These are phyloP conservation scores for Annulohypoxylon truncatum DNA, from an alignment of 2,329 filamentous ascomycete genomes.

Conservation along the genomic window DNA sequence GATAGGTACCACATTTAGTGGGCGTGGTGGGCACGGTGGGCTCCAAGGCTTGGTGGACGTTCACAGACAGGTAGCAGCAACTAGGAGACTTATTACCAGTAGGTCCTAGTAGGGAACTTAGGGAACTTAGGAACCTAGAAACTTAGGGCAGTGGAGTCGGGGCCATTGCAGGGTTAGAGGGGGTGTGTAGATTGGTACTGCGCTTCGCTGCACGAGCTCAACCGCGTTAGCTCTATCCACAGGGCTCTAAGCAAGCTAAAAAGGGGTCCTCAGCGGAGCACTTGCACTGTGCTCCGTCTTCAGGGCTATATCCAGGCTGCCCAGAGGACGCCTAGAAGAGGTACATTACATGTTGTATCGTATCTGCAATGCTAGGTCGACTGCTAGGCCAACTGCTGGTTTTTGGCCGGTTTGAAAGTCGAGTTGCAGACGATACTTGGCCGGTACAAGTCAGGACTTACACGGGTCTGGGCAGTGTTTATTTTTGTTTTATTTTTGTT, in stretches of 20 bases:
- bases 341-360: not conserved
- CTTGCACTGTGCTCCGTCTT: conserved; percentile 11
- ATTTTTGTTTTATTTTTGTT: not conserved
- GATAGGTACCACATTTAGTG: conserved; percentile 28
- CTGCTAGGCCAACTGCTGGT: not conserved
- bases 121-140: not conserved
- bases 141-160: conserved; percentile 6
- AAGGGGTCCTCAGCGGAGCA: conserved; percentile 31
- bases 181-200: conserved; percentile 36
- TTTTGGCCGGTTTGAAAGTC: not conserved
- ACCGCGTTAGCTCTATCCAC: conserved; percentile 33
- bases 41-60: not conserved
- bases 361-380: not conserved
- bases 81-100: no score
- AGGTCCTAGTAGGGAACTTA: not conserved
- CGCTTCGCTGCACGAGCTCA: conserved; percentile 9
- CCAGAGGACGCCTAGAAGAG: conserved; percentile 5
- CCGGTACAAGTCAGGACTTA: conserved; percentile 13
- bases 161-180: conserved; percentile 21
- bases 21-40: conserved; percentile 15
- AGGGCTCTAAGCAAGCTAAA: conserved; percentile 33
- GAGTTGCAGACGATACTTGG: conserved; percentile 5
- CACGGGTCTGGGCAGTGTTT: not conserved
- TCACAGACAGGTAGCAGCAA: no score
- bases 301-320: conserved; percentile 22